phyloP scores from a whole-genome alignment of 169 alveolate genomes.

The Cyclospora cayetanensis region DNA sequence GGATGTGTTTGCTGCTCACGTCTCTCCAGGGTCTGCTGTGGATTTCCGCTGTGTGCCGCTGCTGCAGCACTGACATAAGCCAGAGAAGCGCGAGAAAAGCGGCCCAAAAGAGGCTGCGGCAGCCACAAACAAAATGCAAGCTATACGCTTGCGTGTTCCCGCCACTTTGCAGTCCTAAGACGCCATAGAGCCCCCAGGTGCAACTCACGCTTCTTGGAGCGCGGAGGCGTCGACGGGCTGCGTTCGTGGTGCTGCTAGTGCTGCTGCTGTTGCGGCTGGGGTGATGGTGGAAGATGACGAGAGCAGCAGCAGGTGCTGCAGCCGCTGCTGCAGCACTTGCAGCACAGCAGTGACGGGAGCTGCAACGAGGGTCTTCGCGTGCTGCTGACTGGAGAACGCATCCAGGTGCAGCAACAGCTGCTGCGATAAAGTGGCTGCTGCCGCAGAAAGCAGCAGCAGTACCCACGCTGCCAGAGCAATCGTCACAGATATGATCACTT shows the following conservation, averaged over 20 bases:
- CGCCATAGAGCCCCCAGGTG: background rate
- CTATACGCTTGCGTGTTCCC: background rate
- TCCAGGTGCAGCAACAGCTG: background rate
- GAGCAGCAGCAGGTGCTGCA: slow-evolving; percentile 12
- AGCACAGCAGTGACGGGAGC: slow-evolving; percentile 5
- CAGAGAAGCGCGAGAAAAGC: background rate
- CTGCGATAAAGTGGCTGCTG: background rate
- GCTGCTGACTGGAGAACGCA: background rate
- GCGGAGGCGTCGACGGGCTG: background rate
- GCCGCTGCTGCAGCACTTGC: slow-evolving; percentile 20
- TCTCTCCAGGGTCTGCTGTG: background rate
- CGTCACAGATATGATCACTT: background rate
- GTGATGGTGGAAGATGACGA: no score
- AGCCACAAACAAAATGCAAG: background rate
- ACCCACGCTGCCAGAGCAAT: background rate
- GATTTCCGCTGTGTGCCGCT: background rate
- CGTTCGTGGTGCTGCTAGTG: background rate
- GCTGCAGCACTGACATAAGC: background rate
- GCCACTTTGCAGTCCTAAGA: background rate
- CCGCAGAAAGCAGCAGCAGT: slow-evolving; percentile 15
- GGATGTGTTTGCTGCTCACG: no score
- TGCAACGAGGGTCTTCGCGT: background rate
- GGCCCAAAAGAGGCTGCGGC: background rate
- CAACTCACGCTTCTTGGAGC: background rate
- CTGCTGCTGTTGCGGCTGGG: background rate